Conservation (phyloP, 2,329 filamentous ascomycete species). For the Ceratocystis destructans region DNA sequence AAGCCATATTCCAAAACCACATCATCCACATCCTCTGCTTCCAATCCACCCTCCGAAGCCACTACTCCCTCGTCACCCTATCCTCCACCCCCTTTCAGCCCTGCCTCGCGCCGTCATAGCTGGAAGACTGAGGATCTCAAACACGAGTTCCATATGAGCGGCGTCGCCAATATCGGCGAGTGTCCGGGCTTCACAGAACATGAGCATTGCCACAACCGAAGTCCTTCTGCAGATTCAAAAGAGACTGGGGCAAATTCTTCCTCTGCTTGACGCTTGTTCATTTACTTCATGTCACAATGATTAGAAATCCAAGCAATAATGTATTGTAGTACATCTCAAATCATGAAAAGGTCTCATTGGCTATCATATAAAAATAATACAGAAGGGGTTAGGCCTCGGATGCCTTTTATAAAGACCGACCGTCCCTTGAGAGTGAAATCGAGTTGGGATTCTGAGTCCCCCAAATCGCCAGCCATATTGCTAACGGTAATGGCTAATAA, state of each 20-base stretch:
- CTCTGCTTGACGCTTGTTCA: neutral
- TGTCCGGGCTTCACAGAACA: conserved; percentile 33
- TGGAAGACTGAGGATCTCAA: conserved; percentile 42
- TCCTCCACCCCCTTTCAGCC: neutral
- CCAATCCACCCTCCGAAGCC: neutral
- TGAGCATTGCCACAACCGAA: neutral
- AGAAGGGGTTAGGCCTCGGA: neutral
- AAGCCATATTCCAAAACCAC: neutral
- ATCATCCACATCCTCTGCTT: neutral
- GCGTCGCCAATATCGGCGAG: conserved; percentile 27
- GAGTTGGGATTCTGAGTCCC: conserved; percentile 7
- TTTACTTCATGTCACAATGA: neutral
- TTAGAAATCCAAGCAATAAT: neutral
- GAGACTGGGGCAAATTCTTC: neutral
- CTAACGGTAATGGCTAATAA: neutral
- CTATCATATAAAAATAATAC: conserved; percentile 10
- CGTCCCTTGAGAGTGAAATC: neutral
- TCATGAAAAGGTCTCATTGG: neutral
- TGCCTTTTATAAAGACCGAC: neutral
- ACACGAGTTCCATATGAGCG: conserved; percentile 36
- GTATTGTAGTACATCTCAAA: conserved; percentile 3
- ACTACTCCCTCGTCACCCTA: neutral
- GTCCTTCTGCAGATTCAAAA: neutral
- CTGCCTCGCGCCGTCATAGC: conserved; percentile 33
- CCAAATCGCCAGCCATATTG: neutral